Evolutionary conservation across 352 stramenopile genomes (phyloP).

Genomic region (Phytophthora fragariaefolia): DNA sequence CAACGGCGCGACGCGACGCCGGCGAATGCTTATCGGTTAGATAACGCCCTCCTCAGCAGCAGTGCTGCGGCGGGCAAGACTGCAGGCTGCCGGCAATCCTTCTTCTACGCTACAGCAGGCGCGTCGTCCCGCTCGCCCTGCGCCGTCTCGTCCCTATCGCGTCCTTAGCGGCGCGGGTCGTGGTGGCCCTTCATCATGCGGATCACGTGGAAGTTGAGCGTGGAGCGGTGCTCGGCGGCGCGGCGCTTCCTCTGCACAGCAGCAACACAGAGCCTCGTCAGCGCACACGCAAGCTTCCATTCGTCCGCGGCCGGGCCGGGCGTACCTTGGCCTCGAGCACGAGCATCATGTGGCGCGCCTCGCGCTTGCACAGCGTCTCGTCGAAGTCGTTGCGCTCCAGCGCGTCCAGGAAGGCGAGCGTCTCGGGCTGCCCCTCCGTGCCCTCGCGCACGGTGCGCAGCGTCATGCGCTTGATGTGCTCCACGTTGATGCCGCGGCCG

Average conservation of each 20-base stretch:
- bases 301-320: too few species aligned
- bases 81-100: slow-evolving; percentile 5
- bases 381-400: slow-evolving; percentile 88
- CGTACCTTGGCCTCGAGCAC: slow-evolving; percentile 77
- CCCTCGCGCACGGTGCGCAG: slow-evolving; percentile 83
- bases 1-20: slow-evolving; percentile 16
- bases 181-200: slow-evolving; percentile 86
- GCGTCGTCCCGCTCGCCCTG: neutral
- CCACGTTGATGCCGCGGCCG: slow-evolving; percentile 75
- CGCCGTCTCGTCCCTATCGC: slow-evolving; percentile 7
- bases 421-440: slow-evolving; percentile 81
- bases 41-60: slow-evolving; percentile 1
- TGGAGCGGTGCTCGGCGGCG: slow-evolving; percentile 77
- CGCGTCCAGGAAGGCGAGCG: slow-evolving; percentile 83
- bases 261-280: neutral
- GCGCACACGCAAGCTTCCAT: too few species aligned
- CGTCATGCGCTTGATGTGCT: slow-evolving; percentile 93
- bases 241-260: slow-evolving; percentile 54
- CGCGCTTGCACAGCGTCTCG: slow-evolving; percentile 82
- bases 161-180: slow-evolving; percentile 33
- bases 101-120: slow-evolving; percentile 2
- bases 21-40: slow-evolving; percentile 31
- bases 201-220: slow-evolving; percentile 90
- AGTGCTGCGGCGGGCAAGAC: neutral
- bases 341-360: slow-evolving; percentile 79